Evolutionary conservation across 352 stramenopile genomes (phyloP), one percentile per base, ranked within the genome.

Genomic region (Pythium utonaiense): DNA sequence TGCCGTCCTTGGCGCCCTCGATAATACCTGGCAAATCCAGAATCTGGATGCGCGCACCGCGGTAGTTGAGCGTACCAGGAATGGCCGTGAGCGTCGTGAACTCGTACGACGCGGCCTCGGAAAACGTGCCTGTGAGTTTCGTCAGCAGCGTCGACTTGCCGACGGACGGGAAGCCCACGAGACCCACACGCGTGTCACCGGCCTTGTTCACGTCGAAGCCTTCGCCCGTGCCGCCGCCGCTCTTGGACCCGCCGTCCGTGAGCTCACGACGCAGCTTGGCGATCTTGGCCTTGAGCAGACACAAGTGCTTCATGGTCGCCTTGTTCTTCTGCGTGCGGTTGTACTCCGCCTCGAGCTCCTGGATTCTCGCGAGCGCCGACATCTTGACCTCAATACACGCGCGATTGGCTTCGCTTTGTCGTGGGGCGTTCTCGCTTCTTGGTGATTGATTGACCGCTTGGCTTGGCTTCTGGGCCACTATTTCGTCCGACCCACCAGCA

Each of bases 71-170:
- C 50, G 95, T 99, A 27, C 97, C 97, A 0, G 95, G 97, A 69
- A 99, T 99, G 59, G 95, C 97, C 25, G 97, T 99, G 30, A 99
- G 83, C 47, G 97, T 99, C 54, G 97, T 99, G 78, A 99, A 99
- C 81, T 99, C 96, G 74, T 99, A 99, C 25, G 89, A 94, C 49
- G 96, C 96, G 1, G 96, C 89, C 72, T 99, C 95, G 19, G 82
- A 97, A 68, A 92, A 91, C 14, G 97, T 99, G 34, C 95, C 96
- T 7, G 97, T 99, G 28, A 99, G 78, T 53, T 97, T 97, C 0
- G 93, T 99, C 19, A 99, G 75, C 36, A 99, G 72, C 30, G 97
- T 99, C 16, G 88, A 98, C 65, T 99, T 99, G 22, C 97, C 97
- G 8, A 99, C 97, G 0, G 92, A 98, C 10, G 97, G 97, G 73